Conservation (phyloP, 2,329 filamentous ascomycete genomes). For the Zasmidium angulare region DNA sequence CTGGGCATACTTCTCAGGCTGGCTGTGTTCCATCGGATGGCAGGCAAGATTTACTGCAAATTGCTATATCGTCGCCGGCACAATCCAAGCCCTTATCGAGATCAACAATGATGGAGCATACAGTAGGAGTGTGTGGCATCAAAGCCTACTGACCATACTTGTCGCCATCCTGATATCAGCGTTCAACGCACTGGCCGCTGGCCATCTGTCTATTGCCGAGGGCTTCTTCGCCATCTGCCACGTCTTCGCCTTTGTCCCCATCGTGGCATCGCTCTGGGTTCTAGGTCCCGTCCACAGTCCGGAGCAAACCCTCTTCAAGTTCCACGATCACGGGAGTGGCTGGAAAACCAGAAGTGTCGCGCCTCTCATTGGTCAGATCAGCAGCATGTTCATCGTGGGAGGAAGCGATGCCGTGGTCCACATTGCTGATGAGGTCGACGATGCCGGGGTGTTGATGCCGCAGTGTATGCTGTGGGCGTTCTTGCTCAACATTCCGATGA, state of each 20-base stretch:
- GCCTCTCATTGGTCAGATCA: constrained; percentile 43
- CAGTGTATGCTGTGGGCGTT: constrained; percentile 44
- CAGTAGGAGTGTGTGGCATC: constrained; percentile 22
- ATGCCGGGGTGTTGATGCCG: constrained; percentile 43
- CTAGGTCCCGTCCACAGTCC: constrained; percentile 21
- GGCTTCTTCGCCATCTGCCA: constrained; percentile 34
- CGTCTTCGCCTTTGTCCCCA: constrained; percentile 34
- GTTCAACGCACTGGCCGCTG: constrained; percentile 33
- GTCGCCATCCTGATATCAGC: constrained; percentile 20
- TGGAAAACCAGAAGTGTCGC: constrained; percentile 40
- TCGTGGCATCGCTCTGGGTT: constrained; percentile 32
- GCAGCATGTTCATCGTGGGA: constrained; percentile 31
- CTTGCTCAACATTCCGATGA: constrained; percentile 33
- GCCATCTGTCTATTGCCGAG: constrained; percentile 32
- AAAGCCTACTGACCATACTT: constrained; percentile 26
- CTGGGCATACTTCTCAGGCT: constrained; percentile 46
- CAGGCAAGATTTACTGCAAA: constrained; percentile 46
- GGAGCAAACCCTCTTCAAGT: constrained; percentile 33
- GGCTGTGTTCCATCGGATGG: constrained; percentile 39
- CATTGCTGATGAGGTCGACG: constrained; percentile 46
- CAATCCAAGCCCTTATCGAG: constrained; percentile 47
- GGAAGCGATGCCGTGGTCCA: constrained; percentile 42
- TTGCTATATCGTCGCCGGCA: constrained; percentile 45
- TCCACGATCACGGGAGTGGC: constrained; percentile 39
- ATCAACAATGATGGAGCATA: constrained; percentile 42